Base-by-base conservation (phyloP, 208 protist species). In the Leptomonas pyrrhocoris region DNA sequence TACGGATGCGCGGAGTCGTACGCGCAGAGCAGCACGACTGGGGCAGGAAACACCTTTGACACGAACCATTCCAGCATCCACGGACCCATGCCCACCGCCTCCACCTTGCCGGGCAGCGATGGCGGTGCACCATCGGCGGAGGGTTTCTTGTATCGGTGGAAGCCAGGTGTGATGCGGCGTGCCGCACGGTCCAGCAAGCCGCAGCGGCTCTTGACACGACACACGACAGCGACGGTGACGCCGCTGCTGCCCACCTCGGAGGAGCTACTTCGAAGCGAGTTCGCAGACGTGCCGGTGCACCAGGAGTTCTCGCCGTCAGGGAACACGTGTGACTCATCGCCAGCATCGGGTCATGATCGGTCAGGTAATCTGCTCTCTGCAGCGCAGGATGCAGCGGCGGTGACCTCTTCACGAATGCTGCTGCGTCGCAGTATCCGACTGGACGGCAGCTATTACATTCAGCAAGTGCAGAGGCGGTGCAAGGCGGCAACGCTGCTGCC, bases 401-500 rank as follows among this genome's bases (percentile, higher is more conserved):
- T n/a, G 16, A 3, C 18, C 43, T 21, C 57, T 38, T 42, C 25
- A 15, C 57, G 42, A 2, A 6, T 53, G 48, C 30, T 30, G 40
- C n/a, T 59, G 30, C 46, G 15, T 48, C 60, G 30, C 27, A 49
- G 60, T n/a, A 19, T 64, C 2, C 53, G 70, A 11, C 54, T 38
- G 31, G 28, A 57, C 45, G 54, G 61, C 28, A 57, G 15, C 36
- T 23, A 11, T 15, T 58, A 45, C 53, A 48, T 75, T 1, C 59
- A 69, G 53, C 54, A 58, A 43, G 18, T 69, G 61, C 70, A 63
- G 61, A 31, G 16, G 54, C 70, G 70, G 1, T 75, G 61, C 46
- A 65, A 66, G 36, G 25, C 54, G 0, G 70, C 70, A 2, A 45
- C 30, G 13, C 13, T 43, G 48, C 60, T 69, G n/a, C 48, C 70